These are phyloP conservation scores for Russula brevipes DNA, from an alignment of 768 basidiomycete species.

Conservation along the genomic window DNA sequence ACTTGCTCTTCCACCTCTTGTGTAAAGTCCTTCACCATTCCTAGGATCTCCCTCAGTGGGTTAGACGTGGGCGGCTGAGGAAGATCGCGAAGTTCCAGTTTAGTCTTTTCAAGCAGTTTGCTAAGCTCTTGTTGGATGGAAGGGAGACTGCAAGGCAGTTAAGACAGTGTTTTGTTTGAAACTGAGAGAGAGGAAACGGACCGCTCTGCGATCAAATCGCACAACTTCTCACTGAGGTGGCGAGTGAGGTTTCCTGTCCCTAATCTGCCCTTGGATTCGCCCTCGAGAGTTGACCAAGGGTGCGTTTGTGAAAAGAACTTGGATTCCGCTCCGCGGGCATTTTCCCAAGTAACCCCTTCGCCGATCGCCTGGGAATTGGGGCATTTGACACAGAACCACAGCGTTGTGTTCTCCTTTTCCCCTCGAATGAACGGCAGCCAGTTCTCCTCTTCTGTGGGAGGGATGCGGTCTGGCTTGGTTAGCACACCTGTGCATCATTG, in stretches of 20 bases:
- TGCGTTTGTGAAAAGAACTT: constrained; percentile 48
- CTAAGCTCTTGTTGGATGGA: constrained; percentile 56
- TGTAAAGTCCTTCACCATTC: constrained; percentile 42
- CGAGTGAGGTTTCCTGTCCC: constrained; percentile 54
- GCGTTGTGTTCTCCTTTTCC: constrained; percentile 46
- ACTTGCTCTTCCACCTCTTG: neutral
- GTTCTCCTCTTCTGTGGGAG: constrained; percentile 42
- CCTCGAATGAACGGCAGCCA: constrained; percentile 58
- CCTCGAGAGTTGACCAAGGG: constrained; percentile 53
- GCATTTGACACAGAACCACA: constrained; percentile 50
- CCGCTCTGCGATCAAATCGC: constrained; percentile 59
- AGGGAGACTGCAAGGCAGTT: constrained; percentile 44
- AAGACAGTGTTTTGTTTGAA: neutral
- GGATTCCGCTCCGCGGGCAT: constrained; percentile 53
- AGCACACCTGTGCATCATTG: constrained; percentile 10
- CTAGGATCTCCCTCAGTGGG: constrained; percentile 50
- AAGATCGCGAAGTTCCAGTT: constrained; percentile 31
- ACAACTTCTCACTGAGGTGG: constrained; percentile 54
- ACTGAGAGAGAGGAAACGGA: constrained; percentile 28
- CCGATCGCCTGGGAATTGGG: constrained; percentile 46
- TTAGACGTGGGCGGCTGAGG: constrained; percentile 53
- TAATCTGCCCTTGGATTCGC: constrained; percentile 46
- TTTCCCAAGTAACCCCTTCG: constrained; percentile 49
- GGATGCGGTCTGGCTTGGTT: constrained; percentile 22
- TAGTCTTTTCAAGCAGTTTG: constrained; percentile 39